Conservation (phyloP, 2,329 filamentous ascomycete genomes). For the Talaromyces sp. region DNA sequence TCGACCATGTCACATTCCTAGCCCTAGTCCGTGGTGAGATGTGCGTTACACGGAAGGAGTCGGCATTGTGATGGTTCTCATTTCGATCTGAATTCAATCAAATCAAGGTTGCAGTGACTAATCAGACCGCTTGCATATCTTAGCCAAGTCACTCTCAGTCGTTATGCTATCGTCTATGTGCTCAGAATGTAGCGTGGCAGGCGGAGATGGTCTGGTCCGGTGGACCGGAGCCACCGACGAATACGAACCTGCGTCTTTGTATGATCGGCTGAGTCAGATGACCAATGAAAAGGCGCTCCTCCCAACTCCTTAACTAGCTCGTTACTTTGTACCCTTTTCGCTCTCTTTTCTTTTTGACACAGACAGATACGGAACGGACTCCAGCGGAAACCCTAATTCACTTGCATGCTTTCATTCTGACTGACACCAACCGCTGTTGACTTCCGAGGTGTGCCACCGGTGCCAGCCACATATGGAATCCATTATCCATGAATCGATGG, state of each 20-base stretch:
- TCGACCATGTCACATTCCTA: background rate
- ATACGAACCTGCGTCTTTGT: background rate
- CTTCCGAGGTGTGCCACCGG: slow-evolving; percentile 2
- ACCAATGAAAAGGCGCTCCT: background rate
- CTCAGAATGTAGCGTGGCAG: background rate
- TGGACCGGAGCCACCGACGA: background rate
- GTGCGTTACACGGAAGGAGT: slow-evolving; percentile 1
- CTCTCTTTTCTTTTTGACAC: background rate
- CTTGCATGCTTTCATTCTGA: background rate
- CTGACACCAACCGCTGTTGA: background rate
- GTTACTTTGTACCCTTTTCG: background rate
- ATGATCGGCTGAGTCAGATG: slow-evolving; percentile 4
- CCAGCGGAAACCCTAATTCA: background rate
- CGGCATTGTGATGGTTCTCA: slow-evolving; percentile 7
- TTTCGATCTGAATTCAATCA: background rate
- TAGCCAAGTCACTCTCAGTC: too few relatives aligned
- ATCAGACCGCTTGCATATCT: slow-evolving; percentile 1
- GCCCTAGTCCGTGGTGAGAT: background rate
- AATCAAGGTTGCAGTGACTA: slow-evolving; percentile 1
- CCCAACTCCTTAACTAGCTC: background rate
- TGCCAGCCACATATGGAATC: background rate
- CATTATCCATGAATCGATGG: too few relatives aligned
- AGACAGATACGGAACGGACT: background rate
- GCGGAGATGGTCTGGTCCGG: slow-evolving; percentile 1
- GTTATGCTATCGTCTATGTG: too few relatives aligned